phyloP scores from a whole-genome alignment of 1,284 basidiomycete species.

The Sporisorium iseilematis-ciliati region DNA sequence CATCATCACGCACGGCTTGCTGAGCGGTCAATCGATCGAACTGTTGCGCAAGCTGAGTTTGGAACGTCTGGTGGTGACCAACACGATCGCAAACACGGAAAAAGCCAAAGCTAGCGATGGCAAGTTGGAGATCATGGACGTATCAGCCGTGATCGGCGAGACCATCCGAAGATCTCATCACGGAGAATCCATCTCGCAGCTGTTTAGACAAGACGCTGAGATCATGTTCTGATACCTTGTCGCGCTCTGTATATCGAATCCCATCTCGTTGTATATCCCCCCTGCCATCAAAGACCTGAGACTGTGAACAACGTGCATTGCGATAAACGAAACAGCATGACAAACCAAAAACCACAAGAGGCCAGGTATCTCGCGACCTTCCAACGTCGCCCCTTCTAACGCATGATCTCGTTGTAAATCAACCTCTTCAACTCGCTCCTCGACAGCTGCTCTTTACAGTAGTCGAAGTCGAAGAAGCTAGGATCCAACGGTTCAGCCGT shows the following conservation, averaged over 20 bases:
- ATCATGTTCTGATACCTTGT: slow-evolving; percentile 56
- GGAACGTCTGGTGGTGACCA: slow-evolving; percentile 87
- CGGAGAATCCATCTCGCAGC: slow-evolving; percentile 76
- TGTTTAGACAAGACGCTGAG: slow-evolving; percentile 67
- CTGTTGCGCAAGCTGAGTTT: slow-evolving; percentile 83
- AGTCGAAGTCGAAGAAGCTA: slow-evolving; percentile 67
- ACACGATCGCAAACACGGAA: slow-evolving; percentile 78
- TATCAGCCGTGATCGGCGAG: slow-evolving; percentile 91
- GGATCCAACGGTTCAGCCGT: slow-evolving; percentile 65
- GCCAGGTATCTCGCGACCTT: too few species aligned
- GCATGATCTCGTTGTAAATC: slow-evolving; percentile 65
- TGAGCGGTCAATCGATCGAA: slow-evolving; percentile 86
- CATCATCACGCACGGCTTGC: slow-evolving; percentile 89
- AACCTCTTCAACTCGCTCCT: slow-evolving; percentile 69
- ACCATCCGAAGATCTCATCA: slow-evolving; percentile 97
- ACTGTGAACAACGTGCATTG: slow-evolving; percentile 10
- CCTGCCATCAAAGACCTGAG: background rate
- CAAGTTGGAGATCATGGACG: slow-evolving; percentile 79
- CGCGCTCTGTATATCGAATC: background rate
- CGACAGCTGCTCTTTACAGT: slow-evolving; percentile 71
- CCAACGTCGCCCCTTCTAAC: background rate
- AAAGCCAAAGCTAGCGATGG: slow-evolving; percentile 71
- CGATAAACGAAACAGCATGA: slow-evolving; percentile 4
- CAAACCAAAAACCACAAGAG: slow-evolving; percentile 5
- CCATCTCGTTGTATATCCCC: slow-evolving; percentile 2